Evolutionary conservation across 352 stramenopile genomes (phyloP).

Genomic region (Phytophthora hybrid): DNA sequence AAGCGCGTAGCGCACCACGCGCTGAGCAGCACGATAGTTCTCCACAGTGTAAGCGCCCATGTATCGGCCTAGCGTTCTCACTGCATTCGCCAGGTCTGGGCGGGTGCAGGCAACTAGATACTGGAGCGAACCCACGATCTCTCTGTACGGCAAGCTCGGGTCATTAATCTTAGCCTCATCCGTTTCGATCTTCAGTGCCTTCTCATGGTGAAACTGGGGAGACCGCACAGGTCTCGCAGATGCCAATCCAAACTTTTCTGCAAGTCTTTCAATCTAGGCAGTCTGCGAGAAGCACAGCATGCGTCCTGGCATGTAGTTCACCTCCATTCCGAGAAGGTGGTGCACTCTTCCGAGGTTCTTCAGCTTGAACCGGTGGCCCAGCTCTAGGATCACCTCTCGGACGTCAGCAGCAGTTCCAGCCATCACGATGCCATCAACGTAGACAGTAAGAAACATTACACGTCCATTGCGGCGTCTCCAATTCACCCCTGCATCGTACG

Average conservation of each 20-base stretch:
- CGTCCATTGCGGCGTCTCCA: neutral
- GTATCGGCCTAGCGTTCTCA: too few relatives aligned
- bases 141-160: too few relatives aligned
- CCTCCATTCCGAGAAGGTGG: slow-evolving; percentile 7
- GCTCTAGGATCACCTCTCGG: neutral
- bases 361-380: neutral
- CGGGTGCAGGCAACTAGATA: too few relatives aligned
- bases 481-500: slow-evolving; percentile 8
- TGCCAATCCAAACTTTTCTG: neutral
- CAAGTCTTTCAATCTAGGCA: slow-evolving; percentile 4
- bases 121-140: too few relatives aligned
- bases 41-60: too few relatives aligned
- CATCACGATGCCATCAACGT: slow-evolving; percentile 16
- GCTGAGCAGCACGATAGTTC: too few relatives aligned
- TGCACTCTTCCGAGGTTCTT: slow-evolving; percentile 5
- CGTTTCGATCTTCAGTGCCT: neutral
- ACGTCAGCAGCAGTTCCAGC: neutral
- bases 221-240: slow-evolving; percentile 4
- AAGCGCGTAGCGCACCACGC: slow-evolving; percentile 9
- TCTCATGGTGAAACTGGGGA: slow-evolving; percentile 6
- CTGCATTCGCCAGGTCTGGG: too few relatives aligned
- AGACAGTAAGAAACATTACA: slow-evolving; percentile 14
- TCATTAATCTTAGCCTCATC: too few relatives aligned
- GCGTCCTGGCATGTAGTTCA: slow-evolving; percentile 1
- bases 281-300: slow-evolving; percentile 11